Evolutionary conservation across 768 basidiomycete species (phyloP), one percentile per base, ranked within the genome.

Genomic region (Amanita subjunquillea): DNA sequence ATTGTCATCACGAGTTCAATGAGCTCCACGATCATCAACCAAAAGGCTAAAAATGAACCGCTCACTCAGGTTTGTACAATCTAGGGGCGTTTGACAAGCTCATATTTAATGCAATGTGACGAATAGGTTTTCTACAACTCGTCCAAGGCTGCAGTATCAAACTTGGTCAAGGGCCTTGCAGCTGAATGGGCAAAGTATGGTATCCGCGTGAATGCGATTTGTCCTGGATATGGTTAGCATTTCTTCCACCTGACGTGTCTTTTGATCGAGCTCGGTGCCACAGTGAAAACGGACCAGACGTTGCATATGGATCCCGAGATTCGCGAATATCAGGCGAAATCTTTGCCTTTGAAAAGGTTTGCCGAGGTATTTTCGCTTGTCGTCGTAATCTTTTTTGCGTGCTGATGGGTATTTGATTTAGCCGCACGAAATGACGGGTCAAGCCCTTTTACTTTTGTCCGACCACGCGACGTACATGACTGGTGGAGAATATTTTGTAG

Each of bases 1-100:
- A 84, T 84, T 54, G 79, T 85, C 37, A 76, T 85, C 53, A 82
- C 75, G 0, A 76, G 78, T 1, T 82, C 79, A 4, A 85, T 85
- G 81, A 79, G 77, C 55, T 82, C 80, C 1, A 76, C 77, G 51
- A 83, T 85, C 55, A 79, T 82, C 62, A 83, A 84, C 55, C 73
- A 76, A 57, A 57, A 68, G 2, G 64, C 57, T 0, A 59, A 63
- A 29, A 77, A 75, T 59, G 59, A 70, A 56, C 67, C 80, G 3
- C 63, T 82, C 42, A 76, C 73, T 9, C 82, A 82, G 65, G 80
- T 74, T 0, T 25, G 58, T 49, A 7, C 30, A 8, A 38, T 43
- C 3, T 42, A 3, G 4, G 41, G 13, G 12, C 39, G 20, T 30
- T 42, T 20, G 4, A 45, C 41, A 23, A 3, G 20, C n/a, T 7